These are phyloP conservation scores for Biscogniauxia mediterranea DNA, from an alignment of 2,329 filamentous ascomycete genomes.

Conservation along the genomic window DNA sequence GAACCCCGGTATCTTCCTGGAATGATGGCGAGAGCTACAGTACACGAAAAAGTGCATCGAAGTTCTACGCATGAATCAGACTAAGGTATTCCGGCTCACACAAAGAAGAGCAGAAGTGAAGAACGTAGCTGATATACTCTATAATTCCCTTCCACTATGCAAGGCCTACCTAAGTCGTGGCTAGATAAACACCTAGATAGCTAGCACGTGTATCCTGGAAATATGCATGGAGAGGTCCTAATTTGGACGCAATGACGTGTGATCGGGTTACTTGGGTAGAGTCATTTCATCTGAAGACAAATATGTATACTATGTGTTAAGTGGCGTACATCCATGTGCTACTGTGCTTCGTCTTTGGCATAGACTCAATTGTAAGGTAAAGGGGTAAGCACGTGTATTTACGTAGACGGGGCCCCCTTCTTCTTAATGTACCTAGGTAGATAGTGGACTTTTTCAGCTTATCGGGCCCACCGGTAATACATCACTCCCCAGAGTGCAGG, in stretches of 20 bases:
- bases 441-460: too few species aligned
- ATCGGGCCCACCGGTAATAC: too few species aligned
- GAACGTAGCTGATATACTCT: conserved; percentile 12
- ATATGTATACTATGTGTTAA: not conserved
- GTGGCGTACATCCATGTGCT: not conserved
- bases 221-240: too few species aligned
- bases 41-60: conserved; percentile 42
- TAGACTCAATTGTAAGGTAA: not conserved
- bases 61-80: conserved; percentile 41
- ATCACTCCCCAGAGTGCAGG: not conserved
- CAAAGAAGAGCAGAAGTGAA: conserved; percentile 20
- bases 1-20: conserved; percentile 74
- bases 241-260: too few species aligned
- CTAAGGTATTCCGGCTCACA: conserved; percentile 21
- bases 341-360: not conserved
- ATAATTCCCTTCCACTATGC: too few species aligned
- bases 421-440: too few species aligned
- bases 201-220: too few species aligned
- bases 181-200: too few species aligned
- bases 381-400: too few species aligned
- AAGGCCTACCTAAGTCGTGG: too few species aligned
- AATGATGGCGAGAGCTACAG: conserved; percentile 55
- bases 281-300: not conserved
- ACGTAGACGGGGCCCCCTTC: too few species aligned
- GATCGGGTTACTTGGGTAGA: too few species aligned